Conservation (phyloP, 1,139 yeast species). For the Yamadazyma membranifaciens region DNA sequence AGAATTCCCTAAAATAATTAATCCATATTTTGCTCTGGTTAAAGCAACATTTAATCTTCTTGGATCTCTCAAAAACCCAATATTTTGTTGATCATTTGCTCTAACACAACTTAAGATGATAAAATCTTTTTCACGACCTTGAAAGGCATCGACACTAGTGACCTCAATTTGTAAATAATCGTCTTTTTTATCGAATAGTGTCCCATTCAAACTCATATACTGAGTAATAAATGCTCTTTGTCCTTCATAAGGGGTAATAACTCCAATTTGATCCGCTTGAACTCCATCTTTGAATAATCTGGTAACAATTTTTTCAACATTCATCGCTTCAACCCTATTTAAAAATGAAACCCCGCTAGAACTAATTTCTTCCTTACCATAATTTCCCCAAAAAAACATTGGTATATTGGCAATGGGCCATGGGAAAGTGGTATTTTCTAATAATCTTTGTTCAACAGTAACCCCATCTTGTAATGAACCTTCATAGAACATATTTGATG, state of each 20-base stretch:
- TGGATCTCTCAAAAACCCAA: slow-evolving; percentile 88
- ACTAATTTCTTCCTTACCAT: slow-evolving; percentile 87
- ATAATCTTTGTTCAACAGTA: slow-evolving; percentile 65
- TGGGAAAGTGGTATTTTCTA: slow-evolving; percentile 63
- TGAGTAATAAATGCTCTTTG: slow-evolving; percentile 82
- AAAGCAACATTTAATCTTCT: slow-evolving; percentile 90
- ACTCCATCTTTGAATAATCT: slow-evolving; percentile 79
- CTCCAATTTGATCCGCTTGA: slow-evolving; percentile 79
- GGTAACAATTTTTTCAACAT: slow-evolving; percentile 78
- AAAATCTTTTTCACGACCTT: slow-evolving; percentile 92
- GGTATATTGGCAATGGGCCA: slow-evolving; percentile 86
- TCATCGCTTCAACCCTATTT: slow-evolving; percentile 89
- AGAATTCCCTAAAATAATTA: slow-evolving; percentile 83
- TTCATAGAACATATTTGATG: slow-evolving; percentile 91
- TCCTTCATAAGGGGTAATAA: slow-evolving; percentile 93
- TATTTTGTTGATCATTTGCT: slow-evolving; percentile 77
- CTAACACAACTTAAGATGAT: slow-evolving; percentile 89
- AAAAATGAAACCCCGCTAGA: slow-evolving; percentile 81
- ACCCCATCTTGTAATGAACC: slow-evolving; percentile 93
- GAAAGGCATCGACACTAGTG: slow-evolving; percentile 93
- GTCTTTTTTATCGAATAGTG: slow-evolving; percentile 56
- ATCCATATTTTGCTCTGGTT: slow-evolving; percentile 86
- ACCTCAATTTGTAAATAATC: slow-evolving; percentile 77
- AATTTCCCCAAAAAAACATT: slow-evolving; percentile 94
- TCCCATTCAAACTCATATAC: slow-evolving; percentile 73